These are phyloP conservation scores for Avena insularis DNA, from an alignment of 176 grass and related monocot species.

Conservation along the genomic window DNA sequence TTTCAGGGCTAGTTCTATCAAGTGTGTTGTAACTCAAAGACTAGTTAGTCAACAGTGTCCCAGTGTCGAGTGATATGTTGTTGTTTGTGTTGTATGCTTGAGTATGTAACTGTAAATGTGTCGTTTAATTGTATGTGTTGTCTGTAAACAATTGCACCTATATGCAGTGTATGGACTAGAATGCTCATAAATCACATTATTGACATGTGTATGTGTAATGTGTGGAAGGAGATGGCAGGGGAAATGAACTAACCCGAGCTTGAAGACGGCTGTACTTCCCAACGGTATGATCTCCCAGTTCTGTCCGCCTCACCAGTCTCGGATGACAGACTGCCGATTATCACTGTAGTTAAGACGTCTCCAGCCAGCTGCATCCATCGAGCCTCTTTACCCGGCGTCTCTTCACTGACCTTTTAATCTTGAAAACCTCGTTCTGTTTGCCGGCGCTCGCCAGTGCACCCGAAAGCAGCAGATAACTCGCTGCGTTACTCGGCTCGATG, in stretches of 20 bases:
- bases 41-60: background rate
- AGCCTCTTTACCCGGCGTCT: constrained; percentile 53
- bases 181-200: too few relatives aligned
- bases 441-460: constrained; percentile 41
- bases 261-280: background rate
- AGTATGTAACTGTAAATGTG: constrained; percentile 11
- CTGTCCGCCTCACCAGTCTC: background rate
- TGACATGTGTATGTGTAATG: background rate
- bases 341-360: background rate
- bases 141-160: constrained; percentile 1
- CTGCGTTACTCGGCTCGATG: constrained; percentile 55
- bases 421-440: constrained; percentile 44
- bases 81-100: background rate
- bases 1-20: constrained; percentile 5
- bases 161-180: constrained; percentile 8
- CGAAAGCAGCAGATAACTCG: constrained; percentile 56
- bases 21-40: constrained; percentile 17
- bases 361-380: constrained; percentile 59
- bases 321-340: background rate
- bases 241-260: background rate
- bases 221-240: background rate
- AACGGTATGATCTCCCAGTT: background rate
- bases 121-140: background rate
- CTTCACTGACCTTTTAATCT: constrained; percentile 60
- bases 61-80: background rate